phyloP scores from a whole-genome alignment of 768 basidiomycete species.

The Pleurotus tuber-regium region DNA sequence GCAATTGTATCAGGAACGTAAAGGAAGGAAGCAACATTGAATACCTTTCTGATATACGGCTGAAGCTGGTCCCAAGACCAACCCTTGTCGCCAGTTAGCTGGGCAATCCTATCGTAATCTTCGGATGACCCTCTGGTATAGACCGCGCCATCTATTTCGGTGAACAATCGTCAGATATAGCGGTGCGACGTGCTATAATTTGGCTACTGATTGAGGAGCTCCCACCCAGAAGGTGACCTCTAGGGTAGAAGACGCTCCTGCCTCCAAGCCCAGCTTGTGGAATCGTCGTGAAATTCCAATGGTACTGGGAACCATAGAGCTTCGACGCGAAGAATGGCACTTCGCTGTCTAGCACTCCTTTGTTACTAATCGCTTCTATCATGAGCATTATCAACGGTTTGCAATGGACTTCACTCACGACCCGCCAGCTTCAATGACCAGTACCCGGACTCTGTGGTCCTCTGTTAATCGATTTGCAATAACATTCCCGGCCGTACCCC shows the following conservation, averaged over 20 bases:
- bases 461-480: constrained; percentile 25
- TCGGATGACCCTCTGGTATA: constrained; percentile 25
- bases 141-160: constrained; percentile 20
- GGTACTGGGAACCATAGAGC: constrained; percentile 11
- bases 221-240: constrained; percentile 22
- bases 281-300: constrained; percentile 27
- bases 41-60: constrained; percentile 26
- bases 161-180: not conserved
- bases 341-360: constrained; percentile 12
- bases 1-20: not conserved
- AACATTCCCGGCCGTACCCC: constrained; percentile 24
- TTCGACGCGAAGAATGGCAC: constrained; percentile 13
- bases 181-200: not conserved
- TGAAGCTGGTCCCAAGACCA: constrained; percentile 28
- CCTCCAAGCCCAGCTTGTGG: constrained; percentile 17
- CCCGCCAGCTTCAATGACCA: constrained; percentile 23
- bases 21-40: constrained; percentile 25
- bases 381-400: no score
- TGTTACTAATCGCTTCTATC: constrained; percentile 16
- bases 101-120: constrained; percentile 23
- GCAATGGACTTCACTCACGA: constrained; percentile 11
- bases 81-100: constrained; percentile 21
- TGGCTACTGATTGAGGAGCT: constrained; percentile 27
- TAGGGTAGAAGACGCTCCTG: constrained; percentile 17
- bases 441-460: constrained; percentile 18